A percentile compares a stretch with the other conserved stretches of the same genome.
Conservation (phyloP, 306 rosid species). For the Rosa rugosa region DNA sequence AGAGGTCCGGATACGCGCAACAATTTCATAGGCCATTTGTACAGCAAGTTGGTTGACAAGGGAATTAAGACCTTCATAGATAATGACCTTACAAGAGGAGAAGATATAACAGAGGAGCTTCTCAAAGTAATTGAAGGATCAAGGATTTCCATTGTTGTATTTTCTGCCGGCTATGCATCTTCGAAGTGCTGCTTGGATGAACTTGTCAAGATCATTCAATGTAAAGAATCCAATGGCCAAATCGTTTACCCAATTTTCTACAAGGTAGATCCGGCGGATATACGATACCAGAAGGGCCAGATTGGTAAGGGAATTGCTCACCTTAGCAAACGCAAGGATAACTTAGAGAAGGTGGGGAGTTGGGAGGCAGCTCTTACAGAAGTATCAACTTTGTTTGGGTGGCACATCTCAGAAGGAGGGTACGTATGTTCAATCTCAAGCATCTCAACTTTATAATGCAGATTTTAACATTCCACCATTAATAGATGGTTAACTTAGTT, state of each 20-base stretch:
- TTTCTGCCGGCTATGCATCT: background rate
- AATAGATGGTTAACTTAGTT: no score
- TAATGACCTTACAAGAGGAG: background rate
- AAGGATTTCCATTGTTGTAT: background rate
- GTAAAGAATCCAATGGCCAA: background rate
- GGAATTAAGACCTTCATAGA: background rate
- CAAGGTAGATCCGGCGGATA: background rate
- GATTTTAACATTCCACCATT: no score
- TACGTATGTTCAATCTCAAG: background rate
- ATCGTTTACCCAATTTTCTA: constrained; percentile 3
- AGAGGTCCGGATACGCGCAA: background rate
- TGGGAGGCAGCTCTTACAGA: constrained; percentile 1
- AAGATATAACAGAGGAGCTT: background rate
- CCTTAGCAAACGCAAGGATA: background rate
- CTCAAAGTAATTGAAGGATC: background rate
- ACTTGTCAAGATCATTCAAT: background rate
- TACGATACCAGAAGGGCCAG: background rate
- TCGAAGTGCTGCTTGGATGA: constrained; percentile 1
- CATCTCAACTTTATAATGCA: background rate
- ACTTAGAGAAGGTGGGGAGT: background rate
- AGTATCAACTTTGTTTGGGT: background rate
- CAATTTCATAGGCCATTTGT: background rate
- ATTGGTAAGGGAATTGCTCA: constrained; percentile 7
- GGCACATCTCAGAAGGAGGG: background rate
- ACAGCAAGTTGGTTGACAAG: background rate